Conservation (phyloP, 106 monocot species). For the Phalaenopsis equestris region DNA sequence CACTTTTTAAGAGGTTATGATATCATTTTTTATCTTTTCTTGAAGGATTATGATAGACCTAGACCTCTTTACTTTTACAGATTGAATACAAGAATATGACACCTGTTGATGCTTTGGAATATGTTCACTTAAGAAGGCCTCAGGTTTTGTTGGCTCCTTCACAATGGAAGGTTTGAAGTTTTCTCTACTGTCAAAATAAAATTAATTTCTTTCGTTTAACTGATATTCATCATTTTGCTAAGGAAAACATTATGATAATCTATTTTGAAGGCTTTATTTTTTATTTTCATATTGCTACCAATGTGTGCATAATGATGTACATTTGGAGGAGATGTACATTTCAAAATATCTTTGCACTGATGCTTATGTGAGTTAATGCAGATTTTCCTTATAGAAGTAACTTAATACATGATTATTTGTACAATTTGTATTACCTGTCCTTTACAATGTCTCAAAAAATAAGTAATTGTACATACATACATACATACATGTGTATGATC, state of each 20-base stretch:
- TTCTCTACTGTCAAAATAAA: neutral
- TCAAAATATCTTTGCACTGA: too few relatives aligned
- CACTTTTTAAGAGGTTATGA: neutral
- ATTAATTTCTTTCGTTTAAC: neutral
- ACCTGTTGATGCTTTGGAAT: conserved; percentile 57
- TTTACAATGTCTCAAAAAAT: too few relatives aligned
- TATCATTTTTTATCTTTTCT: neutral
- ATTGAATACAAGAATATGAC: conserved; percentile 74
- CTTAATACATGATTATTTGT: too few relatives aligned
- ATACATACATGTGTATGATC: too few relatives aligned
- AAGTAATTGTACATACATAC: too few relatives aligned
- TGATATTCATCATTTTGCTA: neutral
- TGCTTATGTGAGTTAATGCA: too few relatives aligned
- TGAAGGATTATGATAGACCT: neutral
- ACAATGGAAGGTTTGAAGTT: conserved; percentile 56
- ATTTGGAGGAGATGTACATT: too few relatives aligned
- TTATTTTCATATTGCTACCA: neutral
- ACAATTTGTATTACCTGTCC: too few relatives aligned
- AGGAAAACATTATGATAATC: neutral
- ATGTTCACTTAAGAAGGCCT: conserved; percentile 71
- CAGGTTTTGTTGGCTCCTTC: conserved; percentile 67
- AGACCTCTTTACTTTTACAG: conserved; percentile 22
- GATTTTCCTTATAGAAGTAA: too few relatives aligned
- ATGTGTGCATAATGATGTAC: neutral
- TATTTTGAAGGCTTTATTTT: neutral